These are phyloP conservation scores for Solanum virginianum DNA, from an alignment of 257 asterid species.

Conservation along the genomic window DNA sequence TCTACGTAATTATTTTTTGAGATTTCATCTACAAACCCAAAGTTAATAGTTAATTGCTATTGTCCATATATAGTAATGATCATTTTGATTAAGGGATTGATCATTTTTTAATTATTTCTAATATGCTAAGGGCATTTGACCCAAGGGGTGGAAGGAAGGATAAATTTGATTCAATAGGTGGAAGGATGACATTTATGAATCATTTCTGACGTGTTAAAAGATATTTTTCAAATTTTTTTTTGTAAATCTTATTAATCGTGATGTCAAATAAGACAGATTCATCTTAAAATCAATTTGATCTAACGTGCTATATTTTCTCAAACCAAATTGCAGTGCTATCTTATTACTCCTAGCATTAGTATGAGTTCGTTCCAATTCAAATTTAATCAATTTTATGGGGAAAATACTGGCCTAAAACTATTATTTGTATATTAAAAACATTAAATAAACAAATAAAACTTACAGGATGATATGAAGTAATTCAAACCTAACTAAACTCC, in stretches of 20 bases:
- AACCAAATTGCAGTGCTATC: neutral
- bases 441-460: neutral
- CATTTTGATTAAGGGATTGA: neutral
- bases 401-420: neutral
- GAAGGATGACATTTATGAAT: too few species aligned
- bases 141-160: too few species aligned
- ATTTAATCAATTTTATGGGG: neutral
- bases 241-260: neutral
- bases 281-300: neutral
- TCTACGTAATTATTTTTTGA: too few species aligned
- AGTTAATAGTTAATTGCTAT: neutral
- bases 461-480: neutral
- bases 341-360: neutral
- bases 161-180: too few species aligned
- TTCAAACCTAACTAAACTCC: neutral
- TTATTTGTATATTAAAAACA: neutral
- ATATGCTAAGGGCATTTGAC: neutral
- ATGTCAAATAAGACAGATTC: neutral
- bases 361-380: neutral
- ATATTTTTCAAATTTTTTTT: neutral
- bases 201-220: neutral
- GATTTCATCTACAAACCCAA: neutral
- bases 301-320: neutral
- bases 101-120: neutral
- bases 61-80: neutral